phyloP scores from a whole-genome alignment of 2,329 filamentous ascomycete species.

The Xylaria digitata region DNA sequence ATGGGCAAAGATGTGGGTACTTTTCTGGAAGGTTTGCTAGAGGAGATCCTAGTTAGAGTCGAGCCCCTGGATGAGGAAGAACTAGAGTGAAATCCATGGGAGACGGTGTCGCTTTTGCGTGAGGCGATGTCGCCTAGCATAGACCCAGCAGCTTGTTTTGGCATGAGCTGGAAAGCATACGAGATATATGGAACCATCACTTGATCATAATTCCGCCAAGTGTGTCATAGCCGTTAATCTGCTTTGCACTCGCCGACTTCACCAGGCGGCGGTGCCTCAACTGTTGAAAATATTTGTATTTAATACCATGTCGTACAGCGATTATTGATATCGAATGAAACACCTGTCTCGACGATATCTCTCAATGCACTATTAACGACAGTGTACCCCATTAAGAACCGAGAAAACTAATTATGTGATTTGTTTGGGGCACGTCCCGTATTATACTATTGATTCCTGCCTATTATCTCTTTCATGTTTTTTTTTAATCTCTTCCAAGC shows the following conservation, averaged over 20 bases:
- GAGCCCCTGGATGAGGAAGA: constrained; percentile 86
- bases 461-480: background rate
- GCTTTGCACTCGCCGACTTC: background rate
- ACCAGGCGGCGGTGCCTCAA: background rate
- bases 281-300: constrained; percentile 22
- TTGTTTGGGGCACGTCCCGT: constrained; percentile 8
- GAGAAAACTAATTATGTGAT: constrained; percentile 16
- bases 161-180: constrained; percentile 3
- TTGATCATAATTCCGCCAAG: constrained; percentile 3
- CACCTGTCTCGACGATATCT: constrained; percentile 16
- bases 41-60: constrained; percentile 92
- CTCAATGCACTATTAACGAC: background rate
- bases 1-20: constrained; percentile 93
- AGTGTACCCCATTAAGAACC: constrained; percentile 1
- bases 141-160: constrained; percentile 19
- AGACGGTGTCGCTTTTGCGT: constrained; percentile 5
- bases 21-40: constrained; percentile 90
- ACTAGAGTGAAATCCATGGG: constrained; percentile 20
- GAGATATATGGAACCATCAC: constrained; percentile 12
- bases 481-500: background rate
- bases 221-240: constrained; percentile 7
- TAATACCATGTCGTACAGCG: constrained; percentile 25
- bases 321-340: constrained; percentile 17
- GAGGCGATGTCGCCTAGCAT: constrained; percentile 11
- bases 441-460: constrained; percentile 1